phyloP scores from a whole-genome alignment of 805 yeast genomes.

The Metschnikowia reukaufii region DNA sequence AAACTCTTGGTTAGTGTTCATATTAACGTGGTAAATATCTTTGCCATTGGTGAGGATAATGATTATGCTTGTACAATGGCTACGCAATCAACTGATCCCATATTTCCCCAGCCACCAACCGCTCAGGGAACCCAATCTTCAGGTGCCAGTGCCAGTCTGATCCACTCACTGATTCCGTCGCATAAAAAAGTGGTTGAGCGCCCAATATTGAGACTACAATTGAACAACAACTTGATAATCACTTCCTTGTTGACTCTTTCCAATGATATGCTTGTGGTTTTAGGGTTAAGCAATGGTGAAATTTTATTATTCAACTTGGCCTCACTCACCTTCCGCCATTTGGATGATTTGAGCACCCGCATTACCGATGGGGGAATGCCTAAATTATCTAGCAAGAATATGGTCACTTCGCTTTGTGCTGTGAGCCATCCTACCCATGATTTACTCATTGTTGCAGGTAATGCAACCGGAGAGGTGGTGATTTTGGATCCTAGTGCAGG shows the following conservation, averaged over 20 bases:
- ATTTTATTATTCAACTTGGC: slow-evolving; percentile 58
- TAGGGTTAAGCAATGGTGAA: slow-evolving; percentile 72
- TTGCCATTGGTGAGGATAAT: slow-evolving; percentile 34
- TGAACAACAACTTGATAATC: slow-evolving; percentile 36
- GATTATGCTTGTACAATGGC: slow-evolving; percentile 25
- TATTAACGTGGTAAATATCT: slow-evolving; percentile 50
- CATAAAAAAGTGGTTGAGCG: slow-evolving; percentile 40
- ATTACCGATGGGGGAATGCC: slow-evolving; percentile 9
- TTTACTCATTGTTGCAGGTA: slow-evolving; percentile 45
- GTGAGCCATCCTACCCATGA: slow-evolving; percentile 38
- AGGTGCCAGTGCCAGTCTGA: slow-evolving; percentile 13
- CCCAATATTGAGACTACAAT: slow-evolving; percentile 46
- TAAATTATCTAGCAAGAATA: slow-evolving; percentile 26
- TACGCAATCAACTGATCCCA: slow-evolving; percentile 22
- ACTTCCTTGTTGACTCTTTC: slow-evolving; percentile 39
- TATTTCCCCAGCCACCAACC: slow-evolving; percentile 17
- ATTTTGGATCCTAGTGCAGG: slow-evolving; percentile 18
- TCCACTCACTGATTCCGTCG: slow-evolving; percentile 12
- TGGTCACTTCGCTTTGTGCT: slow-evolving; percentile 24
- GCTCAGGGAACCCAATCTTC: slow-evolving; percentile 11
- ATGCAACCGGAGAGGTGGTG: slow-evolving; percentile 19
- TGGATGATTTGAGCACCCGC: slow-evolving; percentile 45
- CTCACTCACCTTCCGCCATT: slow-evolving; percentile 42
- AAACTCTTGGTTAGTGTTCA: slow-evolving; percentile 47
- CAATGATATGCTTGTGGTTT: slow-evolving; percentile 47